Evolutionary conservation across 2,329 filamentous ascomycete genomes (phyloP).

Genomic region (Aspergillus nomiae): DNA sequence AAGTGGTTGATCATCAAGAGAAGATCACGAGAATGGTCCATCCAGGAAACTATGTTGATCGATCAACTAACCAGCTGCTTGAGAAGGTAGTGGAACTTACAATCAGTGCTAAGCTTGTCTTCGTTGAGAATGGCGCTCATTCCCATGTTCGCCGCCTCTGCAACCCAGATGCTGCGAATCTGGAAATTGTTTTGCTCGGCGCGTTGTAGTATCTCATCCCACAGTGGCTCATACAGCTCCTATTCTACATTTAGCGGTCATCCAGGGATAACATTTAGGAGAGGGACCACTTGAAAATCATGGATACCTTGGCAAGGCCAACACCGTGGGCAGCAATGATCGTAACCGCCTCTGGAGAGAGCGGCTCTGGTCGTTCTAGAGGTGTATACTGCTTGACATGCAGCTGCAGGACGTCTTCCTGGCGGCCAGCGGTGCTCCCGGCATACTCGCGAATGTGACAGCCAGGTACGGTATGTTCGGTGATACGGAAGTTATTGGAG

Average conservation of each 20-base stretch:
- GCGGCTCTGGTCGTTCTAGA: neutral
- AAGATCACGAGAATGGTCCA: slow-evolving; percentile 19
- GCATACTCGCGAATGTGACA: slow-evolving; percentile 10
- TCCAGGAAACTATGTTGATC: slow-evolving; percentile 8
- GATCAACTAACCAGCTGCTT: too few relatives aligned
- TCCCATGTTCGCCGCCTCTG: slow-evolving; percentile 11
- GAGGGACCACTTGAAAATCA: too few relatives aligned
- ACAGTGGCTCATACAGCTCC: neutral
- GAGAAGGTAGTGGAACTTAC: neutral
- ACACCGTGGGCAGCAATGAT: slow-evolving; percentile 14
- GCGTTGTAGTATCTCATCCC: slow-evolving; percentile 3
- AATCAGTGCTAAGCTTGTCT: slow-evolving; percentile 14
- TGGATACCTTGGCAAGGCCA: slow-evolving; percentile 11
- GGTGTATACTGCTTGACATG: slow-evolving; percentile 18
- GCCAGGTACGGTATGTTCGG: neutral
- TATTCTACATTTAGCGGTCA: too few relatives aligned
- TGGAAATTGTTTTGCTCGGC: neutral
- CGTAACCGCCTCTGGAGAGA: slow-evolving; percentile 6
- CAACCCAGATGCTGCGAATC: slow-evolving; percentile 13
- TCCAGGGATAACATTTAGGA: too few relatives aligned
- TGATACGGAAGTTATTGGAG: neutral
- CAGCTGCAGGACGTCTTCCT: slow-evolving; percentile 7
- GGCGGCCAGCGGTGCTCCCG: neutral
- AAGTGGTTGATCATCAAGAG: slow-evolving; percentile 20
- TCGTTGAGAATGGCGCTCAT: slow-evolving; percentile 12